Percentiles rank a stretch among this genome's conserved stretches.
These are phyloP conservation scores for Saussurea involucrata DNA, from an alignment of 129 eudicot species.

Conservation along the genomic window DNA sequence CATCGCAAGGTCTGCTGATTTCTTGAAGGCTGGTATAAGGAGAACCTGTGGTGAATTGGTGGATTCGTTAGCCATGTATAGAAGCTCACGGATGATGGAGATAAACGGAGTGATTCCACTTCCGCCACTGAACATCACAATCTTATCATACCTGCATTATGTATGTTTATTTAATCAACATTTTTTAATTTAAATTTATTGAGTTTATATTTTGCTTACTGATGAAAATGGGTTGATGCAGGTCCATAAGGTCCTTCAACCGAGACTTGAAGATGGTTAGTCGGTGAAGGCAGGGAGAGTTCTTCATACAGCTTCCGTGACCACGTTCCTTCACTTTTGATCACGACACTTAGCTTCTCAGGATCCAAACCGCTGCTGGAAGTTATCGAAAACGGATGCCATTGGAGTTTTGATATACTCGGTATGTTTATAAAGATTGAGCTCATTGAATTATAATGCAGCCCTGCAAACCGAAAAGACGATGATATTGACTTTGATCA, in stretches of 20 bases:
- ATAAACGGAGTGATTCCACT: conserved; percentile 70
- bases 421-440: conserved; percentile 55
- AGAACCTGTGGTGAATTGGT: conserved; percentile 29
- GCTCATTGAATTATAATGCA: conserved; percentile 54
- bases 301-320: conserved; percentile 40
- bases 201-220: conserved; percentile 24
- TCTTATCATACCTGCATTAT: conserved; percentile 45
- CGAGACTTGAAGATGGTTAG: conserved; percentile 45
- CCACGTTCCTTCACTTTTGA: conserved; percentile 69
- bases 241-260: conserved; percentile 79
- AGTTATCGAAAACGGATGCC: conserved; percentile 76
- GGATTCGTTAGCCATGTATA: conserved; percentile 26
- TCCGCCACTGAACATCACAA: conserved; percentile 74
- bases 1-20: conserved; percentile 41
- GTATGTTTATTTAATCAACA: not conserved
- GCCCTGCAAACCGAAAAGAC: conserved; percentile 24
- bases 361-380: conserved; percentile 54
- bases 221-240: conserved; percentile 38
- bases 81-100: conserved; percentile 59
- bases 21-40: conserved; percentile 49
- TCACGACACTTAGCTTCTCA: conserved; percentile 57
- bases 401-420: conserved; percentile 59
- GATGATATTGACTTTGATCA: not conserved
- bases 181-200: not conserved
- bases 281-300: conserved; percentile 38